Base-by-base conservation (phyloP, 23 red algal species). In the Gracilaria vermiculophylla region DNA sequence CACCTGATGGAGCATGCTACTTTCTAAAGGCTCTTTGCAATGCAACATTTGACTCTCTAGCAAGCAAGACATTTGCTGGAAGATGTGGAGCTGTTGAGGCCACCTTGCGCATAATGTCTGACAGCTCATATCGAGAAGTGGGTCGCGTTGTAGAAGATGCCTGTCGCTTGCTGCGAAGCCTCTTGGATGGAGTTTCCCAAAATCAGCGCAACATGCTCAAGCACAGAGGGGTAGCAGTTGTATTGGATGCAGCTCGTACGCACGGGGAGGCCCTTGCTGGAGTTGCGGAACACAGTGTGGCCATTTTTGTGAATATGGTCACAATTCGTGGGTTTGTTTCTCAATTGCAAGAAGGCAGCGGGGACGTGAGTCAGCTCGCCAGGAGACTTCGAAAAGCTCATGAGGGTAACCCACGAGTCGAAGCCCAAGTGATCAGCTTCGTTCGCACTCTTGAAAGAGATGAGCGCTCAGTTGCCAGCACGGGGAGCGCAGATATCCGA, bases 11-110 rank as follows among this genome's bases (percentile, higher is more conserved):
- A 9, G 76, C 57, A 24, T 50, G 51, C 23, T 91, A 61, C 25
- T 57, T 91, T 41, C 58, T 91, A 25, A 91, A 91, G 75, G 87
- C 87, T 21, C 54, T 91, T 10, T 78, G 87, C 35, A 91, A 91
- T 58, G 54, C 62, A 37, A 81, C 87, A 1, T 91, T 62, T 33
- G 87, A 91, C 41, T 78, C 87, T 49, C 23, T 91, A 21, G 87
- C 76, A 31, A 91, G 76, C 64, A 91, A 91, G 55, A 81, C 60
- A 15, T 60, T 73, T 52, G 87, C 87, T 36, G 87, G 87, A 23
- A 69, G 87, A 58, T 57, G 48, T 53, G 87, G 76, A 11, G 87
- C 75, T 34, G 60, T 91, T 39, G 76, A 66, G 28, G 87, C 87
- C 16, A 73, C 87, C 17, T 72, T 91, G 37, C 43, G 57, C 27